Evolutionary conservation across 2,329 filamentous ascomycete genomes (phyloP).

Genomic region (Diaporthe aspalathi): DNA sequence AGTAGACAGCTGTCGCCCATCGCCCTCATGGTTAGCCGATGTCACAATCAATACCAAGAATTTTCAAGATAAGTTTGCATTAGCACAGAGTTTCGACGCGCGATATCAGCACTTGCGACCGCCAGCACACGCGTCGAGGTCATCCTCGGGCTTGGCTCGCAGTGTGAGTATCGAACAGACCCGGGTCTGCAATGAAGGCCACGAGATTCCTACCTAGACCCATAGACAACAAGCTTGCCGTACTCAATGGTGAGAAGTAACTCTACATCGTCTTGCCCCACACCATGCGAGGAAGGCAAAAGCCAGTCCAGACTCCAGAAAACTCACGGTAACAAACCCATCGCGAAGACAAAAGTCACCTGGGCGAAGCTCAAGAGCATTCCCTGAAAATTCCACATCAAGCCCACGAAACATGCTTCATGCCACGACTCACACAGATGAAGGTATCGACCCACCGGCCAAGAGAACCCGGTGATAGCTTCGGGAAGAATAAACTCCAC

Average conservation of each 20-base stretch:
- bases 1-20: too few relatives aligned
- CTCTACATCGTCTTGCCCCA: neutral
- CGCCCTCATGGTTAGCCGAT: too few relatives aligned
- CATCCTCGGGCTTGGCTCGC: neutral
- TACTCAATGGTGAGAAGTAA: neutral
- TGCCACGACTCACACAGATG: neutral
- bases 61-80: neutral
- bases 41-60: too few relatives aligned
- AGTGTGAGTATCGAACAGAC: neutral
- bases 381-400: too few relatives aligned
- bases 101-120: neutral
- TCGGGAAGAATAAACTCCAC: conserved; percentile 3
- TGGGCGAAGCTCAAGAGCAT: too few relatives aligned
- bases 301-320: too few relatives aligned
- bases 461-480: neutral
- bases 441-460: neutral
- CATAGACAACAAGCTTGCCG: neutral
- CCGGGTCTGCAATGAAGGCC: conserved; percentile 14
- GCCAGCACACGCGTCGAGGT: neutral
- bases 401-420: neutral
- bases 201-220: too few relatives aligned
- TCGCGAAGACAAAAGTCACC: too few relatives aligned
- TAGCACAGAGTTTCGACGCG: neutral
- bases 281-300: neutral
- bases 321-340: too few relatives aligned